Evolutionary conservation across 495 filamentous ascomycete species (phyloP), one percentile per base, ranked within the genome.

Genomic region (Talaromyces wortmannii): DNA sequence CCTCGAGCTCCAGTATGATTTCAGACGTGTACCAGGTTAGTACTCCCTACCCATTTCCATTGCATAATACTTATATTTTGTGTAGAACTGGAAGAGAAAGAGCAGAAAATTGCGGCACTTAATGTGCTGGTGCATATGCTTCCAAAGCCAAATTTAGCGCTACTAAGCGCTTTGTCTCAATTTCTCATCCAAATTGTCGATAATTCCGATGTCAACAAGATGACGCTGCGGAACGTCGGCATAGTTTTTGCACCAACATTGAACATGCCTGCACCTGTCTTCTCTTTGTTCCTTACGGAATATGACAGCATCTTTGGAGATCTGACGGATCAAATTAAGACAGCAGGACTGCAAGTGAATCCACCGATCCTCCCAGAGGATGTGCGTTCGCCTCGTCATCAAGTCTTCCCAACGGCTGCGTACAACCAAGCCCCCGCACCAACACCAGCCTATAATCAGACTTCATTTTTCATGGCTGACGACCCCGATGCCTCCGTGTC

Each of bases 191-290:
- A 84, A 59, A 90, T 97, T 59, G 87, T 96, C 58, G 89, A 91
- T 64, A 89, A 97, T 59, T 80, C 90, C 3, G 87, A 91, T 58
- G 77, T 87, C 61, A 98, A 98, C 74, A 97, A 97, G 75, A 98
- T 98, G 94, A 96, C 87, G 5, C 89, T 97, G 52, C 83, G 94
- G 42, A 98, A 98, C 68, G 91, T 98, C 50, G 91, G 94, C 60
- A 98, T 98, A 58, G 92, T 97, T 53, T 98, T 97, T 70, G 94
- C 95, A n/a, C 94, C 94, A 2, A 97, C 95, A 0, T 80, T 97
- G 32, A 97, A 97, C 69, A 97, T 98, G 43, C 92, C 95, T 0
- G 90, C 91, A 1, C 92, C 95, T 13, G 87, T 98, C 6, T 95
- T 98, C 62, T 91, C 91, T 2, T 78, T 91, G 71, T 94, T 98